phyloP scores from a whole-genome alignment of 257 asterid genomes.

The Ilex asprella region DNA sequence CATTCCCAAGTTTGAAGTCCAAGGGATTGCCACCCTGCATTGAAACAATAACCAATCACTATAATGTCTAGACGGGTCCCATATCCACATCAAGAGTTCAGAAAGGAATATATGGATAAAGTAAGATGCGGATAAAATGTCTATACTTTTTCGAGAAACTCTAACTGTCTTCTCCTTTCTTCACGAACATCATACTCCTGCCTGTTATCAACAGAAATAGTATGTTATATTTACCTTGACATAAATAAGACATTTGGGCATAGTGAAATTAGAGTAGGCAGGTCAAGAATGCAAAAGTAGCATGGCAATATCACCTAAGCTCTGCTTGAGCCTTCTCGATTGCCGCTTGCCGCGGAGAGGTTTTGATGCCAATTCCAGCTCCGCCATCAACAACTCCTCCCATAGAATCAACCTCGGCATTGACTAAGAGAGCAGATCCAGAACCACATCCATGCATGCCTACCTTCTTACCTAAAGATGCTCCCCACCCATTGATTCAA shows the following conservation, averaged over 20 bases:
- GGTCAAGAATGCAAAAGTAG: conserved; percentile 19
- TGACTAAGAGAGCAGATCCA: conserved; percentile 60
- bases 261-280: conserved; percentile 11
- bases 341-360: conserved; percentile 57
- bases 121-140: conserved; percentile 18
- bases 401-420: conserved; percentile 92
- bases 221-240: conserved; percentile 3
- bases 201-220: conserved; percentile 43
- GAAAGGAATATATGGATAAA: conserved; percentile 4
- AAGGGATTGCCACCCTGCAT: conserved; percentile 86
- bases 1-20: conserved; percentile 56
- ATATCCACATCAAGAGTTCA: conserved; percentile 12
- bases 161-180: conserved; percentile 71
- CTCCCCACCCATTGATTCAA: conserved; percentile 18
- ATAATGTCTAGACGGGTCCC: neutral
- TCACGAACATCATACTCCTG: conserved; percentile 72
- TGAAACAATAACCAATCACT: conserved; percentile 17
- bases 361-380: conserved; percentile 55
- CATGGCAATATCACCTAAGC: conserved; percentile 53
- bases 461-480: conserved; percentile 27
- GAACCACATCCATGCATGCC: conserved; percentile 77
- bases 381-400: conserved; percentile 86
- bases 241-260: conserved; percentile 8
- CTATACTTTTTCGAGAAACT: conserved; percentile 79
- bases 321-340: conserved; percentile 74